phyloP scores from a whole-genome alignment of 2,329 filamentous ascomycete species.

The Phaeosphaeria sp. region DNA sequence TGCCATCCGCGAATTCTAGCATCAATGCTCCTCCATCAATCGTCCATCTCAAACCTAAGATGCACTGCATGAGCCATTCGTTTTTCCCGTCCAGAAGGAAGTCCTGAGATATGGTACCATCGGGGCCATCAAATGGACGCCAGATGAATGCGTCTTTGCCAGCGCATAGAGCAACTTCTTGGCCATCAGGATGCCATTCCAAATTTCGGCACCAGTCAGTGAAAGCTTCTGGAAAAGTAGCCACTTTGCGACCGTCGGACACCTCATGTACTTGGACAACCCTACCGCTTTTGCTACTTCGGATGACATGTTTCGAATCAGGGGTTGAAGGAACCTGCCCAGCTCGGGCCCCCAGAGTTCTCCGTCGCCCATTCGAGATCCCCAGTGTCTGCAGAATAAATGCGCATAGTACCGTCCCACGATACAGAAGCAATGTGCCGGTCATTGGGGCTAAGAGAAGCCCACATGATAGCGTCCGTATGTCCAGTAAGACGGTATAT shows the following conservation, averaged over 20 bases:
- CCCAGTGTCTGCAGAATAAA: conserved; percentile 28
- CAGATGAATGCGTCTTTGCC: conserved; percentile 30
- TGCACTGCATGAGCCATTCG: conserved; percentile 4
- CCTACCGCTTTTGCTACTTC: conserved; percentile 24
- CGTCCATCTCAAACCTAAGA: conserved; percentile 25
- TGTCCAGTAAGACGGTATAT: conserved; percentile 28
- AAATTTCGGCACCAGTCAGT: conserved; percentile 27
- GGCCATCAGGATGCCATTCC: conserved; percentile 31
- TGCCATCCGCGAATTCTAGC: conserved; percentile 27
- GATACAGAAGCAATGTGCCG: conserved; percentile 32
- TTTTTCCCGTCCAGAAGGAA: conserved; percentile 19
- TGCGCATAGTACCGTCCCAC: conserved; percentile 38
- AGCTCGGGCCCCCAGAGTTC: conserved; percentile 24
- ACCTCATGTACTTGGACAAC: conserved; percentile 27
- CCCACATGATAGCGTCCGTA: conserved; percentile 37
- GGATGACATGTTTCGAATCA: conserved; percentile 31
- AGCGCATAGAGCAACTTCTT: conserved; percentile 29
- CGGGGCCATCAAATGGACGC: conserved; percentile 24
- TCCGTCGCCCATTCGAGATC: conserved; percentile 26
- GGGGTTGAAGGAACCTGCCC: conserved; percentile 36
- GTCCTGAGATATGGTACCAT: conserved; percentile 26
- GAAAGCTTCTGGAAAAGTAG: conserved; percentile 17
- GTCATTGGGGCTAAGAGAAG: conserved; percentile 31
- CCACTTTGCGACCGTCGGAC: conserved; percentile 17
- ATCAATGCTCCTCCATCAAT: conserved; percentile 21